phyloP scores from a whole-genome alignment of 2,329 filamentous ascomycete species.

The Penicillium sp. region DNA sequence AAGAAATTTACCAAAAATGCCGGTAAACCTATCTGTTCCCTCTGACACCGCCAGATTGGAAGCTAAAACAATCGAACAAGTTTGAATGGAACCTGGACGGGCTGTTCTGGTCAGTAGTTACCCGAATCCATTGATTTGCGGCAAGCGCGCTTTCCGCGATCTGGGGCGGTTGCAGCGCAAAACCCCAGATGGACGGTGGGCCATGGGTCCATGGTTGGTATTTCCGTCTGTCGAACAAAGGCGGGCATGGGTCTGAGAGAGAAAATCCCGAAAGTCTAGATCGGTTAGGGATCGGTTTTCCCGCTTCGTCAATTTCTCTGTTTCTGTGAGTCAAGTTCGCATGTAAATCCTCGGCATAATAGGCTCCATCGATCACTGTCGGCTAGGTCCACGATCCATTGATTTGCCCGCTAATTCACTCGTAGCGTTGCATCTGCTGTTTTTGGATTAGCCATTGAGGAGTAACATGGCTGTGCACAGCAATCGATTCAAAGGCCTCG shows the following conservation, averaged over 20 bases:
- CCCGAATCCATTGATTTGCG: conserved; percentile 27
- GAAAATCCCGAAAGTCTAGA: conserved; percentile 5
- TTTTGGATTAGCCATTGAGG: conserved; percentile 8
- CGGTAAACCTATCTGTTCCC: conserved; percentile 11
- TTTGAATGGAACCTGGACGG: conserved; percentile 14
- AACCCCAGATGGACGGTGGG: conserved; percentile 32
- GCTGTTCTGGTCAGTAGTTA: conserved; percentile 1
- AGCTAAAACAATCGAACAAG: conserved; percentile 7
- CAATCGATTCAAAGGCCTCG: conserved; percentile 19
- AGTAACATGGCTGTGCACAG: conserved; percentile 19
- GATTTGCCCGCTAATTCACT: conserved; percentile 7
- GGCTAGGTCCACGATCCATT: conserved; percentile 10
- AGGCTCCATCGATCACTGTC: conserved; percentile 10
- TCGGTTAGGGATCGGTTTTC: conserved; percentile 12
- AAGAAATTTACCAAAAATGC: conserved; percentile 6
- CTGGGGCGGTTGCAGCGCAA: conserved; percentile 41
- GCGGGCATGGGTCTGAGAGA: not conserved
- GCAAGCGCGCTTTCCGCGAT: conserved; percentile 47
- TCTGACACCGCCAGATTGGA: conserved; percentile 19
- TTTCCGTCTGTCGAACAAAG: conserved; percentile 10
- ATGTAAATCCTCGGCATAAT: conserved; percentile 17
- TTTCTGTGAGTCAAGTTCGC: conserved; percentile 15
- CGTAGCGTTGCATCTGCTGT: conserved; percentile 17
- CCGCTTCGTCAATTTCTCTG: not conserved
- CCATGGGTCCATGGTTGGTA: not conserved